Conservation (phyloP, 768 basidiomycete genomes). For the Erythrobasidium yunnanense region DNA sequence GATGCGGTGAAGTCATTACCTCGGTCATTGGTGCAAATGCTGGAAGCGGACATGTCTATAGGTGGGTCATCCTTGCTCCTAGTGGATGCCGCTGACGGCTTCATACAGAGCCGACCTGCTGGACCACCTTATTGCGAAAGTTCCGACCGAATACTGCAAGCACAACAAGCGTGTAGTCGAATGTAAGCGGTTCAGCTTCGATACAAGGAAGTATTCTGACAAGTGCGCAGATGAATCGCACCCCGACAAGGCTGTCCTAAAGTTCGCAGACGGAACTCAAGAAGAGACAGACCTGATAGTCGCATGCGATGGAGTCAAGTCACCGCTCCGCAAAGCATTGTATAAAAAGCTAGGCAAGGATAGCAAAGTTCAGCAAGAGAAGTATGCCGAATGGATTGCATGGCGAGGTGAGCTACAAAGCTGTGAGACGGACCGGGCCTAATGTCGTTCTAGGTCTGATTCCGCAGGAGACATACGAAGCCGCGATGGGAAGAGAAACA, state of each 20-base stretch:
- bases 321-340: conserved; percentile 16
- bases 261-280: conserved; percentile 26
- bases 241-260: conserved; percentile 5
- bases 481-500: conserved; percentile 4
- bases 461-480: conserved; percentile 8
- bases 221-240: not conserved
- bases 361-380: conserved; percentile 10
- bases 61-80: not conserved
- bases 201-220: not conserved
- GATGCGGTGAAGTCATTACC: conserved; percentile 13
- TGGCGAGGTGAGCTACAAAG: conserved; percentile 30
- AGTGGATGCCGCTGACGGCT: not conserved
- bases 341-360: conserved; percentile 26
- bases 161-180: conserved; percentile 18
- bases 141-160: not conserved
- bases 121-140: conserved; percentile 11
- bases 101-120: conserved; percentile 30
- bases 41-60: conserved; percentile 26
- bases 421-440: too few relatives aligned
- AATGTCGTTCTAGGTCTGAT: conserved; percentile 25
- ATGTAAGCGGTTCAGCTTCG: not conserved
- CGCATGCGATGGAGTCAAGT: conserved; percentile 21
- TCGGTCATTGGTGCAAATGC: conserved; percentile 21
- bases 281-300: conserved; percentile 31
- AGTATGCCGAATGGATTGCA: conserved; percentile 32